Conservation (phyloP, 495 filamentous ascomycete species). For the Parathielavia appendiculata region DNA sequence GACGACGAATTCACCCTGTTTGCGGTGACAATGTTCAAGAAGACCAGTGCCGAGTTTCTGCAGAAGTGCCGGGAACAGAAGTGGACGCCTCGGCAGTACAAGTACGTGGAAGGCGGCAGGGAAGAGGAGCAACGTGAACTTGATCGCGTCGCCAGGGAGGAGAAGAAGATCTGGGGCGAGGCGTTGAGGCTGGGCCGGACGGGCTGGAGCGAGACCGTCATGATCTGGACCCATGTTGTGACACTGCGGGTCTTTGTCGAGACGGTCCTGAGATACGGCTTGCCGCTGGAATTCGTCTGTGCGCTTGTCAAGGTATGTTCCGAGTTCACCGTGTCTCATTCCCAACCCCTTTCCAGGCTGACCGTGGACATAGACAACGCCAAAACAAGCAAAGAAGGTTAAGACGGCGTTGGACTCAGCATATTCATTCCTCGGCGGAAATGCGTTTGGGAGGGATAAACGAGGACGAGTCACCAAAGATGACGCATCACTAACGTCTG, state of each 20-base stretch:
- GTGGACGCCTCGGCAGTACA: conserved; percentile 92
- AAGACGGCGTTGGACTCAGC: conserved; percentile 74
- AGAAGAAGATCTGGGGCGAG: conserved; percentile 84
- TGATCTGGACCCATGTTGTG: conserved; percentile 90
- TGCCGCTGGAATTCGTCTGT: conserved; percentile 83
- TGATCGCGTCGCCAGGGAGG: conserved; percentile 69
- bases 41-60: conserved; percentile 75
- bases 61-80: conserved; percentile 84
- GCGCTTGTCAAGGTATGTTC: conserved; percentile 70
- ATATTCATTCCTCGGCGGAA: conserved; percentile 90
- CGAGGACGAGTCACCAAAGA: conserved; percentile 86
- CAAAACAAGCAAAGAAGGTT: conserved; percentile 75
- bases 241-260: conserved; percentile 93
- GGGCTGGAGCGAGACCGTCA: conserved; percentile 88
- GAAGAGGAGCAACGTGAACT: conserved; percentile 85
- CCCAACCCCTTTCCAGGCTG: conserved; percentile 13
- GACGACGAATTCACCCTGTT: conserved; percentile 87
- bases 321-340: too few relatives aligned
- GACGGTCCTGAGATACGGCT: conserved; percentile 87
- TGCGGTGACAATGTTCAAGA: conserved; percentile 90
- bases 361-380: conserved; percentile 57
- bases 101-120: conserved; percentile 80
- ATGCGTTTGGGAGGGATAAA: conserved; percentile 91
- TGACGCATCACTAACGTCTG: conserved; percentile 65
- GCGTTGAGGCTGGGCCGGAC: conserved; percentile 79